Evolutionary conservation across 495 filamentous ascomycete genomes (phyloP).

Genomic region (Tuber umbilicatum): DNA sequence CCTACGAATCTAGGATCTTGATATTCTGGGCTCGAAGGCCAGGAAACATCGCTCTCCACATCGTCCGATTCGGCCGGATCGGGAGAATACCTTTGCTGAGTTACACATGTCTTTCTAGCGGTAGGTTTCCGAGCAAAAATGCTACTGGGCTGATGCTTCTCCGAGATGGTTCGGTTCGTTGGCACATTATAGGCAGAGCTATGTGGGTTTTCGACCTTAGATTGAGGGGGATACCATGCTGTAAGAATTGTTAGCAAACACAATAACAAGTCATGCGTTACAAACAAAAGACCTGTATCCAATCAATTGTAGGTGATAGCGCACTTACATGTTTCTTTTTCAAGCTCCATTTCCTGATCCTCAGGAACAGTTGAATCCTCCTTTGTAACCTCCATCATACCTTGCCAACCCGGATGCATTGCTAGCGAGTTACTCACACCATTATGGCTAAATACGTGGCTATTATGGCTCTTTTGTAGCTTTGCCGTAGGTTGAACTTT

Average conservation of each 20-base stretch:
- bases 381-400: slow-evolving; percentile 45
- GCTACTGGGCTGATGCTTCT: neutral
- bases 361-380: slow-evolving; percentile 52
- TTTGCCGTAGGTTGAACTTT: neutral
- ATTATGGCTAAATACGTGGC: neutral
- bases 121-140: neutral
- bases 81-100: neutral
- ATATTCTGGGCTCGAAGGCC: slow-evolving; percentile 3
- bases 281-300: neutral
- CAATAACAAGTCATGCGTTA: neutral
- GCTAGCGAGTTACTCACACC: neutral
- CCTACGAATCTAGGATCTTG: neutral
- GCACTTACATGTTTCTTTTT: neutral
- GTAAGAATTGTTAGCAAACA: neutral
- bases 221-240: neutral
- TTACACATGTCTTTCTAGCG: neutral
- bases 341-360: slow-evolving; percentile 49
- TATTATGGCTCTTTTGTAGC: neutral
- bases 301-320: neutral
- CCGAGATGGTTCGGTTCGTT: neutral
- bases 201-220: neutral
- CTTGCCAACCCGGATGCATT: slow-evolving; percentile 28
- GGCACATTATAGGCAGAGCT: neutral
- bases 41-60: neutral
- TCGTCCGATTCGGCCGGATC: neutral